phyloP scores from a whole-genome alignment of 1,284 basidiomycete genomes.

The Boletus mariae region DNA sequence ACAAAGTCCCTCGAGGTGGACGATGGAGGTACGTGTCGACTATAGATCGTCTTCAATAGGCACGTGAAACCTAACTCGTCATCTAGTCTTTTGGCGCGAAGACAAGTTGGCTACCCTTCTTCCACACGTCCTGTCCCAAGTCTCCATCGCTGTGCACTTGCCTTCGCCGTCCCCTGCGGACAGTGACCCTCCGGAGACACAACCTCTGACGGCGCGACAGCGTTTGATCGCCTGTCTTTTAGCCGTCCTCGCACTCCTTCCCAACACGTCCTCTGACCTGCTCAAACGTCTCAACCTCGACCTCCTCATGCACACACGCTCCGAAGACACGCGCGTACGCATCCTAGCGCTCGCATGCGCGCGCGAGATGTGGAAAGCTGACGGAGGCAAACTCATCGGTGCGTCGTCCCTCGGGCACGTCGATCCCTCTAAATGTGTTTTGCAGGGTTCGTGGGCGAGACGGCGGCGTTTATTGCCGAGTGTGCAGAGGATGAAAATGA shows the following conservation, averaged over 20 bases:
- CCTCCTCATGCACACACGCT: slow-evolving; percentile 85
- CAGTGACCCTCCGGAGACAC: slow-evolving; percentile 1
- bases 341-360: slow-evolving; percentile 70
- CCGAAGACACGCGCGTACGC: slow-evolving; percentile 67
- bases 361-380: slow-evolving; percentile 73
- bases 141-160: slow-evolving; percentile 17
- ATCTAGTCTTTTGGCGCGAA: slow-evolving; percentile 83
- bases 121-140: slow-evolving; percentile 26
- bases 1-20: slow-evolving; percentile 74
- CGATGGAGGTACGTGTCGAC: slow-evolving; percentile 63
- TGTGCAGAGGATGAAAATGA: slow-evolving; percentile 83
- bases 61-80: neutral
- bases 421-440: neutral
- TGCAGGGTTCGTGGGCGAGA: slow-evolving; percentile 69
- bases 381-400: slow-evolving; percentile 73
- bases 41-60: neutral
- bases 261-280: slow-evolving; percentile 34
- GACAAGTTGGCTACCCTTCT: slow-evolving; percentile 56
- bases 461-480: slow-evolving; percentile 79
- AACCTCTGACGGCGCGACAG: slow-evolving; percentile 7
- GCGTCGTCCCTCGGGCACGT: slow-evolving; percentile 21
- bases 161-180: neutral
- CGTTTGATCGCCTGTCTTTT: slow-evolving; percentile 20
- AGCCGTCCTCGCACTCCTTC: slow-evolving; percentile 17
- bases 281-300: slow-evolving; percentile 81